phyloP scores from a whole-genome alignment of 371 early-diverging fungal species.

The Actinomortierella wolfii region DNA sequence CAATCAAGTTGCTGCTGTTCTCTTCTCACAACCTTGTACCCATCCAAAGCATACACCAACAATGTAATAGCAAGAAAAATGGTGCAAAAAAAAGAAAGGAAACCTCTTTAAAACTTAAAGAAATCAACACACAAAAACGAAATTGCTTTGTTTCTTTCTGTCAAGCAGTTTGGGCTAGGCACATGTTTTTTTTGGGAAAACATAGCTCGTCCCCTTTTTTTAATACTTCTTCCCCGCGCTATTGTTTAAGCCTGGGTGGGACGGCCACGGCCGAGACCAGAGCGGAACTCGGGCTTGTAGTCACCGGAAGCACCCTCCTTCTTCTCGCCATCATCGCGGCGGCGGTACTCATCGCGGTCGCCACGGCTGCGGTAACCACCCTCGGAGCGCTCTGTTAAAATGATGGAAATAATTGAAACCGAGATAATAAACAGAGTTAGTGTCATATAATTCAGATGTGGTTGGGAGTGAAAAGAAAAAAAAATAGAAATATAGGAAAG shows the following conservation, averaged over 20 bases:
- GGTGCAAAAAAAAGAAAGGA: too few species aligned
- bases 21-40: too few species aligned
- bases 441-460: neutral
- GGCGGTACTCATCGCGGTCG: constrained; percentile 87
- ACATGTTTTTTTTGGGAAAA: too few species aligned
- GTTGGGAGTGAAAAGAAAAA: neutral
- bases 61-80: too few species aligned
- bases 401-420: neutral
- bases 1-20: too few species aligned
- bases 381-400: constrained; percentile 47
- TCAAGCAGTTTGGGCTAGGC: too few species aligned
- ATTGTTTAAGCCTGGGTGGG: constrained; percentile 42
- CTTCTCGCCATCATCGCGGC: constrained; percentile 76
- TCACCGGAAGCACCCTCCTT: constrained; percentile 94
- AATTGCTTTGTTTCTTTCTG: too few species aligned
- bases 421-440: constrained; percentile 10
- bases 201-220: too few species aligned
- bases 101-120: too few species aligned
- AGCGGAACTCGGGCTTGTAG: constrained; percentile 96
- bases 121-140: too few species aligned
- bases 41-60: too few species aligned
- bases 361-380: constrained; percentile 70
- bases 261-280: constrained; percentile 75
- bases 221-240: too few species aligned
- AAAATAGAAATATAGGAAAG: neutral